phyloP scores from a whole-genome alignment of 805 yeast genomes.

The Ogataea trehalophila region DNA sequence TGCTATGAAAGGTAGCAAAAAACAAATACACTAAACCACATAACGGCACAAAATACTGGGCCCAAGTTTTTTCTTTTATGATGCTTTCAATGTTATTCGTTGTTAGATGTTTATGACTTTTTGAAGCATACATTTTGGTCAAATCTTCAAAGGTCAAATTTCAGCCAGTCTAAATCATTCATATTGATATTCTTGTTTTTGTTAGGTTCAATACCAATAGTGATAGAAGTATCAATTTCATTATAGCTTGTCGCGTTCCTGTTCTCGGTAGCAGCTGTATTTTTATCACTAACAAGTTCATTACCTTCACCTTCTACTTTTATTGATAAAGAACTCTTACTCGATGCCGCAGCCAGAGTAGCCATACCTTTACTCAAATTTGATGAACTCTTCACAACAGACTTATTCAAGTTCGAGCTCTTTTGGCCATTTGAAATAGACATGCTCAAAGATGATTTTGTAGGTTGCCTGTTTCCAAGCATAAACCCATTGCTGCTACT shows the following conservation, averaged over 20 bases:
- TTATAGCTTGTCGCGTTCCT: background rate
- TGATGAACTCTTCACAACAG: conserved; percentile 6
- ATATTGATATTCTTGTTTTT: conserved; percentile 7
- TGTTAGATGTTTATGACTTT: too few relatives aligned
- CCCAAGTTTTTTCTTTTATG: too few relatives aligned
- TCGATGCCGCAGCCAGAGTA: conserved; percentile 3
- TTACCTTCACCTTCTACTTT: too few relatives aligned
- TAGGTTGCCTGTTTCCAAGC: background rate
- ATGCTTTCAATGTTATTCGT: too few relatives aligned
- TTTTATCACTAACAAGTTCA: too few relatives aligned
- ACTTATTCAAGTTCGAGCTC: conserved; percentile 13
- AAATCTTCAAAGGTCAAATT: conserved; percentile 26
- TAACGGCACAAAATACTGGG: too few relatives aligned
- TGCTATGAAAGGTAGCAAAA: too few relatives aligned
- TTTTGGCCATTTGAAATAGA: background rate
- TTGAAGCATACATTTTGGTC: too few relatives aligned
- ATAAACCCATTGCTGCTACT: background rate
- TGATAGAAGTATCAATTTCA: background rate
- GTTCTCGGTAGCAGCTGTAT: background rate
- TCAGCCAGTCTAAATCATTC: conserved; percentile 32
- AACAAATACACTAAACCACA: too few relatives aligned
- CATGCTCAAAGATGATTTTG: background rate
- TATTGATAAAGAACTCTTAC: too few relatives aligned
- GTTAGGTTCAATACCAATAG: background rate
- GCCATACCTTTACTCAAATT: conserved; percentile 16